phyloP scores from a whole-genome alignment of 257 asterid genomes.

The Solanum rostratum region DNA sequence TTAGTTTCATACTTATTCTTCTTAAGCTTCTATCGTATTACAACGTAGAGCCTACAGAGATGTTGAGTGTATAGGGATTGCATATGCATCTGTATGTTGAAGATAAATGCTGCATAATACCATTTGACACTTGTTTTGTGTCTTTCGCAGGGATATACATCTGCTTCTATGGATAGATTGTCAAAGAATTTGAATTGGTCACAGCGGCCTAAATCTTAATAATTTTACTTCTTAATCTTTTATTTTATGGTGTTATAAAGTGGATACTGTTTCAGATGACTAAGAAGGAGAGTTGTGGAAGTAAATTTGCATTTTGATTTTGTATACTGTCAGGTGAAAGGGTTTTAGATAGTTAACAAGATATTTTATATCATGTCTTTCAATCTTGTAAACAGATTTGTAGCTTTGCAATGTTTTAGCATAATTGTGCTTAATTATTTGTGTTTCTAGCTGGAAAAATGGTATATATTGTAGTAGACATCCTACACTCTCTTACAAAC shows the following conservation, averaged over 20 bases:
- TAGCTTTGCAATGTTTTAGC: neutral
- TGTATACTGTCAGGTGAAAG: neutral
- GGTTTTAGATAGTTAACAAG: neutral
- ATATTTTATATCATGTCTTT: too few relatives aligned
- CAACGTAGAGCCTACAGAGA: neutral
- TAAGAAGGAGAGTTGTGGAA: neutral
- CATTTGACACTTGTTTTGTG: neutral
- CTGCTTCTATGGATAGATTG: neutral
- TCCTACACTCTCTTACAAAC: neutral
- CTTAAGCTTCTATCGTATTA: neutral
- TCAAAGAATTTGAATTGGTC: neutral
- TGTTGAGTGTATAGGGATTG: neutral
- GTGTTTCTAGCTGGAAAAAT: neutral
- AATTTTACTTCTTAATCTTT: neutral
- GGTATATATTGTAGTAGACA: neutral
- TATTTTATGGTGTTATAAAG: neutral
- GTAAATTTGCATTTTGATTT: neutral
- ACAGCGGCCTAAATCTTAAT: neutral
- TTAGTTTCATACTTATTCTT: neutral
- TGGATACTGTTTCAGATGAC: neutral
- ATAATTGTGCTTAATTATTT: neutral
- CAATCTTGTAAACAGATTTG: too few relatives aligned
- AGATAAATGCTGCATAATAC: too few relatives aligned
- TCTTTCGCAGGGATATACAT: neutral
- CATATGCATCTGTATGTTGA: neutral